Conservation (phyloP, 495 filamentous ascomycete genomes). For the Talaromyces borbonicus region DNA sequence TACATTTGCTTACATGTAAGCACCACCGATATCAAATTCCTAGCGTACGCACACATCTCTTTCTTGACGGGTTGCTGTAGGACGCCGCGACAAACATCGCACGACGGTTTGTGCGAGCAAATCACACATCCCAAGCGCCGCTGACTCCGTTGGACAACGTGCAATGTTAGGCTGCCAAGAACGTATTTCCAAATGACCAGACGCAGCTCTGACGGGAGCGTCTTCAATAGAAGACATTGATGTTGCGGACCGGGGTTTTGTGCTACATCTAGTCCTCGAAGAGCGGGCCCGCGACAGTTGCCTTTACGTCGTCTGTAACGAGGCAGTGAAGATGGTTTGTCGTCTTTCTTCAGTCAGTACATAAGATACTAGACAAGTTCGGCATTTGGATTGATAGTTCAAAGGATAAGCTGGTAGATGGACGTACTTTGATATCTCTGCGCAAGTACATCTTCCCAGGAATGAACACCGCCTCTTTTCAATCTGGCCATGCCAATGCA, state of each 20-base stretch:
- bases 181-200: conserved; percentile 37
- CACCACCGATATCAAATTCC: conserved; percentile 14
- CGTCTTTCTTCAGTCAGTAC: too few species aligned
- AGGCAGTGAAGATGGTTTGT: conserved; percentile 27
- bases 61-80: conserved; percentile 14
- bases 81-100: conserved; percentile 31
- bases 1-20: conserved; percentile 25
- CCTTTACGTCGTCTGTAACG: conserved; percentile 11
- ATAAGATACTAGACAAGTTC: background rate
- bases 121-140: conserved; percentile 29
- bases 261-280: conserved; percentile 1
- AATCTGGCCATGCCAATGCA: conserved; percentile 26
- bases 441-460: conserved; percentile 38
- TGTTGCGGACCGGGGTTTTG: conserved; percentile 13
- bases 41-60: background rate
- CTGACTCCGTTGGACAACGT: conserved; percentile 30
- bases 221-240: conserved; percentile 27
- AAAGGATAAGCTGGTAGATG: background rate
- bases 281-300: conserved; percentile 1
- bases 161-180: conserved; percentile 24
- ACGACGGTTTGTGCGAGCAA: conserved; percentile 20
- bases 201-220: conserved; percentile 34
- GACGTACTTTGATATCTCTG: conserved; percentile 37
- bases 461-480: conserved; percentile 31
- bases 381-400: background rate